These are phyloP conservation scores for Cunninghamia lanceolata DNA, from an alignment of 75 land plant genomes.

Conservation along the genomic window DNA sequence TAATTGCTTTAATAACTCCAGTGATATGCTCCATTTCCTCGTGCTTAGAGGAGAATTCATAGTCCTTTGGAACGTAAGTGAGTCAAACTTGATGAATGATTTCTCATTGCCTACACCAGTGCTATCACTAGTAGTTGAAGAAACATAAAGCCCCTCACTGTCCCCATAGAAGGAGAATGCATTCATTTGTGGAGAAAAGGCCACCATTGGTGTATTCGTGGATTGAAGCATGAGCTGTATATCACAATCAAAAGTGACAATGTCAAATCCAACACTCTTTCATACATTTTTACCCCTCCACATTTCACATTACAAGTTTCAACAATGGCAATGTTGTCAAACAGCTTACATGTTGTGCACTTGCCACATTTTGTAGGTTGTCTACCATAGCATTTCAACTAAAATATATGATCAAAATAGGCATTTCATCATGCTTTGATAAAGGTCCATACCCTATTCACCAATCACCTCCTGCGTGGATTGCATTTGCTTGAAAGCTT, in stretches of 20 bases:
- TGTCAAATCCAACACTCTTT: not conserved
- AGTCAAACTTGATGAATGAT: constrained; percentile 31
- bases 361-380: too few relatives aligned
- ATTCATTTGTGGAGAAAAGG: not conserved
- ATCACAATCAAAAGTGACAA: not conserved
- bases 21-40: constrained; percentile 17
- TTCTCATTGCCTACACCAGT: not conserved
- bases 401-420: too few relatives aligned
- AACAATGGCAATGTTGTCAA: not conserved
- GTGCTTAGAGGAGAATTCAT: constrained; percentile 31
- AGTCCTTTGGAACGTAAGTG: constrained; percentile 48
- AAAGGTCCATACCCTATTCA: too few relatives aligned
- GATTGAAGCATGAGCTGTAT: not conserved
- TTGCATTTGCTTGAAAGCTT: too few relatives aligned
- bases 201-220: constrained; percentile 4
- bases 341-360: too few relatives aligned
- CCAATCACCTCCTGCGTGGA: too few relatives aligned
- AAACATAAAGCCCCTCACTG: constrained; percentile 2
- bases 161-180: constrained; percentile 4
- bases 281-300: not conserved
- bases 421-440: too few relatives aligned
- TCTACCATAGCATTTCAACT: too few relatives aligned
- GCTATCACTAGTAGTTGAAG: not conserved
- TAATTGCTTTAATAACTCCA: constrained; percentile 41
- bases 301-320: not conserved